Base-by-base conservation (phyloP, 2,329 filamentous ascomycete genomes). In the Pezizomycotina sp. region DNA sequence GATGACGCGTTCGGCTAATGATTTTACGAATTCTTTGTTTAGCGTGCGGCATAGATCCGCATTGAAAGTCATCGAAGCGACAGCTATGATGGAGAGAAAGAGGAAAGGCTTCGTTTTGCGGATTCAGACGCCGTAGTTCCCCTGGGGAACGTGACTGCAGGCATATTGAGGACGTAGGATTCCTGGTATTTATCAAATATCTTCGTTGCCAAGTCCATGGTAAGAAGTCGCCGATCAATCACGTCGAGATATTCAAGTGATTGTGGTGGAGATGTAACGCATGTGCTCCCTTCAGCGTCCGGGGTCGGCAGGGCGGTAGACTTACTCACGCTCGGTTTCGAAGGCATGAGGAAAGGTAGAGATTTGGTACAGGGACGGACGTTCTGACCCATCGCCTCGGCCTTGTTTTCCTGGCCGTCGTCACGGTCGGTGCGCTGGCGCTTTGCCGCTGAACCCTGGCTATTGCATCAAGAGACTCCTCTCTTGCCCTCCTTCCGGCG, bases 211-310 rank as follows among this genome's bases (percentile, higher is more conserved):
- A 59, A 54, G 4, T 66, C 60, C 4, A 60, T 56, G 36, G 60
- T 61, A 43, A 77, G 58, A 10, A 76, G 39, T 2, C 60, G 58
- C 31, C 58, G 55, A 38, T 65, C 62, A 33, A 68, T 60, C 20
- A 64, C 53, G 52, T 68, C 64, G 22, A 34, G 32, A 32, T 44
- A 36, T 21, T 28, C 12, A 24, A 12, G 12, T 32, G 32, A 33
- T 22, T 44, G 36, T 16, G 41, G 36, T 44, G 41, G 41, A 44
- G 42, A 36, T 32, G 42, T 41, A 25, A 42, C 42, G n/a, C n/a
- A n/a, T 23, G 42, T 38, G 27, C 37, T 42, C 13, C 34, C 35
- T 36, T 45, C 38, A 38, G 38, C 43, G 27, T 46, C 38, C 34
- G 36, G 38, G 12, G 36, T 46, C 8, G 38, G 38, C 31, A 45